Conservation (phyloP, 441 rosid species). For the Lepidium campestre region DNA sequence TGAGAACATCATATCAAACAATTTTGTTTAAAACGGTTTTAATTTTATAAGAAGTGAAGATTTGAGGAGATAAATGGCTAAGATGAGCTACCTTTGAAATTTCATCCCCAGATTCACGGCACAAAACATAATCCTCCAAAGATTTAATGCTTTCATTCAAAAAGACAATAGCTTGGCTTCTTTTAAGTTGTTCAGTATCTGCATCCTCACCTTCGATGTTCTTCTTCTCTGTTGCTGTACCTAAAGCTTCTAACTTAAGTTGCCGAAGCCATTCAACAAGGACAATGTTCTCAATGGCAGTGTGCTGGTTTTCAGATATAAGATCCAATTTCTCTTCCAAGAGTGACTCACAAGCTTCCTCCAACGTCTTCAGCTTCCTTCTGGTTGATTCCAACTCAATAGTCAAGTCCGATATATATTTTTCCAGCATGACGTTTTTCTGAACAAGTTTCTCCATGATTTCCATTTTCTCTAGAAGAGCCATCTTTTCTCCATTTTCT, state of each 20-base stretch:
- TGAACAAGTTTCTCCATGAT: conserved; percentile 68
- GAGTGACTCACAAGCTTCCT: conserved; percentile 58
- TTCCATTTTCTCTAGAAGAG: conserved; percentile 50
- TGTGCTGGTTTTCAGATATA: conserved; percentile 53
- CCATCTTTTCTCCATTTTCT: conserved; percentile 45
- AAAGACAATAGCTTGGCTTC: conserved; percentile 49
- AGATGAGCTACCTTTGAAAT: conserved; percentile 41
- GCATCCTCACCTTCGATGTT: conserved; percentile 34
- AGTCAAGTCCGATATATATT: conserved; percentile 71
- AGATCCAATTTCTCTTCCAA: conserved; percentile 53
- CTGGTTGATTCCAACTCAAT: conserved; percentile 66
- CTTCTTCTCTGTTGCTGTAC: conserved; percentile 44
- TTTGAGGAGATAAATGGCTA: background rate
- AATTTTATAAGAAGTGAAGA: background rate
- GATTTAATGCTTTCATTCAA: conserved; percentile 54
- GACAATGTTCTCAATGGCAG: conserved; percentile 49
- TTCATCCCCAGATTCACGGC: conserved; percentile 18
- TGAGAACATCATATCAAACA: background rate
- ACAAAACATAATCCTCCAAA: conserved; percentile 45
- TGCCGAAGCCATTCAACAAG: conserved; percentile 57
- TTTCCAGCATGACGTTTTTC: conserved; percentile 66
- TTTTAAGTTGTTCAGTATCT: conserved; percentile 55
- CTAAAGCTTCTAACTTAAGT: conserved; percentile 51
- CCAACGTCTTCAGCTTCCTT: conserved; percentile 55
- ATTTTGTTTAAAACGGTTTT: background rate